Evolutionary conservation across 176 grass and related monocot genomes (phyloP).

Genomic region (Saccharum spontaneum): DNA sequence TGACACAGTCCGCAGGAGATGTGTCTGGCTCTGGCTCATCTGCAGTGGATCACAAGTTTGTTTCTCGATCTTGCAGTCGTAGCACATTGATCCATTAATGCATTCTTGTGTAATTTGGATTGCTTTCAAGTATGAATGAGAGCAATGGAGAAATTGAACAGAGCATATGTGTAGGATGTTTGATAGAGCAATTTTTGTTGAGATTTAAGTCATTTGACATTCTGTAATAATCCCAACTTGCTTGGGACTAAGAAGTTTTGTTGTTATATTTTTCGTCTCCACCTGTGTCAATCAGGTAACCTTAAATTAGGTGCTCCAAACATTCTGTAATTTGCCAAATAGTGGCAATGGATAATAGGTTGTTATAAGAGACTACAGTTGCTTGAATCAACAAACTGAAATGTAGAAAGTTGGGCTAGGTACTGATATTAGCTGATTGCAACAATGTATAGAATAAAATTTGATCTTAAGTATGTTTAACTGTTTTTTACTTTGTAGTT

Average conservation of each 20-base stretch:
- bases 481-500: background rate
- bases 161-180: background rate
- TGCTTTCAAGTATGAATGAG: background rate
- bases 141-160: background rate
- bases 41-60: conserved; percentile 52
- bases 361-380: background rate
- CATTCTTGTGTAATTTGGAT: background rate
- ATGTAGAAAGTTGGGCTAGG: background rate
- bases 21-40: conserved; percentile 21
- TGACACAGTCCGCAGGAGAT: conserved; percentile 24
- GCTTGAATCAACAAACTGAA: background rate
- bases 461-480: background rate
- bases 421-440: background rate
- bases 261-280: background rate
- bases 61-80: background rate
- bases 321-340: background rate
- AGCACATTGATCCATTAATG: background rate
- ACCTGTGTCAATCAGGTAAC: background rate
- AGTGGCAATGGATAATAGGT: background rate
- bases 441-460: background rate
- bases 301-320: background rate
- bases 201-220: background rate
- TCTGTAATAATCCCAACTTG: background rate
- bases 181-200: background rate
- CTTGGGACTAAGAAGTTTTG: background rate